Base-by-base conservation (phyloP, 140 eudicot genomes). In the Senecio squalidus region DNA sequence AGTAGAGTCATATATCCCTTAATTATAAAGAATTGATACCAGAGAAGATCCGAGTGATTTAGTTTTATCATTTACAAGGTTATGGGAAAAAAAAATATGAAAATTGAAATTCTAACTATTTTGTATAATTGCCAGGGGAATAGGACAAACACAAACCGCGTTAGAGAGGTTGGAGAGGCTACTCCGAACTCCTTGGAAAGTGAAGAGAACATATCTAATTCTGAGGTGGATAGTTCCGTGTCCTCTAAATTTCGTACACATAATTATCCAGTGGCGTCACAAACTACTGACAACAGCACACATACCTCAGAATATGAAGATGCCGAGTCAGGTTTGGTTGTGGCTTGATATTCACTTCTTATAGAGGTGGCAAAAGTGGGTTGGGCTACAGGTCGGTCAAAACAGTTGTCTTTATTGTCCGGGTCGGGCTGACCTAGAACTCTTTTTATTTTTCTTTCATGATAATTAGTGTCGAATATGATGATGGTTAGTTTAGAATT, bases 271-370 rank as follows among this genome's bases (percentile, higher is more conserved):
- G 74, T 74, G 53, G 74, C 80, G 58, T 81, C 94, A 51, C 94
- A 78, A 67, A 76, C 80, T 48, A 81, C 96, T 5, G 97, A 88
- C 20, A 82, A 60, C 64, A 90, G 95, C 80, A 60, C 86, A 60
- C 92, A 74, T 62, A 83, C 92, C 45, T 86, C 98, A 39, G 91
- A 84, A 30, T 82, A 74, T 68, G 92, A 84, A 75, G 98, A 91
- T 75, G 85, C 84, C 14, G 94, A 91, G 72, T 87, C 96, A 70
- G 97, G 97, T 89, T 24, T 16, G 43, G 58, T 59, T 63, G 20
- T 70, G 62, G 13, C 30, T 9, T 24, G 5, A 31, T 40, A 51
- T 49, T 67, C 26, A 25, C 44, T 16, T 66, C 15, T 43, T 73
- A 53, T 41, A 18, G 18, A 44, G 41, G 55, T 60, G 54, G 55